Conservation (phyloP, 371 early-diverging fungal species). For the Lichtheimia ramosa region DNA sequence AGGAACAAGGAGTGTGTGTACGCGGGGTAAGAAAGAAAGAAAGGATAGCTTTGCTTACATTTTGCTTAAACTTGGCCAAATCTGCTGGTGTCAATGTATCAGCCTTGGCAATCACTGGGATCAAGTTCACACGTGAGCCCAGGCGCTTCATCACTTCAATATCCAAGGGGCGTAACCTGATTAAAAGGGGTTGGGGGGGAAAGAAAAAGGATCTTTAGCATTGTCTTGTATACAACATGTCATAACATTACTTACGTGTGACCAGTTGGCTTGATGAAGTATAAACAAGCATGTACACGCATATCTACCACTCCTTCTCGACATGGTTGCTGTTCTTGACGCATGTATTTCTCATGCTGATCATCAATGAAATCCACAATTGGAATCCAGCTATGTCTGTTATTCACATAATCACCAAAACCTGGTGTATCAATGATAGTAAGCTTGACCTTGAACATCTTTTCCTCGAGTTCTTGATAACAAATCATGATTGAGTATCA, state of each 20-base stretch:
- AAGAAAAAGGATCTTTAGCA: not conserved
- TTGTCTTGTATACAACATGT: not conserved
- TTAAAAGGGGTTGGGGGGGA: slow-evolving; percentile 5
- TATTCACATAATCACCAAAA: slow-evolving; percentile 91
- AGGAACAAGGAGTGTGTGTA: not conserved
- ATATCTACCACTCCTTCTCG: slow-evolving; percentile 85
- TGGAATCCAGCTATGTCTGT: slow-evolving; percentile 93
- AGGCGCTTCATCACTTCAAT: slow-evolving; percentile 88
- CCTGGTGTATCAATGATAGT: slow-evolving; percentile 91
- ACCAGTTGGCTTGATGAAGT: slow-evolving; percentile 90
- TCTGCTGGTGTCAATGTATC: slow-evolving; percentile 88
- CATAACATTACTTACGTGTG: slow-evolving; percentile 59
- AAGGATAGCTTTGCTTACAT: slow-evolving; percentile 49
- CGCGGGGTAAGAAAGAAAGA: slow-evolving; percentile 2
- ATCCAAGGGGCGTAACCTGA: slow-evolving; percentile 76
- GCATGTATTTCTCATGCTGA: slow-evolving; percentile 91
- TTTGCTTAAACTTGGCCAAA: slow-evolving; percentile 80
- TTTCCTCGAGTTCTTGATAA: slow-evolving; percentile 36
- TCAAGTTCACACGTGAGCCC: slow-evolving; percentile 83
- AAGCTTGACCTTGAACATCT: slow-evolving; percentile 85
- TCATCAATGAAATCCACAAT: slow-evolving; percentile 95
- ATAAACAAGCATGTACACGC: slow-evolving; percentile 88
- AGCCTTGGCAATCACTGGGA: slow-evolving; percentile 94
- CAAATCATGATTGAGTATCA: too few species aligned
- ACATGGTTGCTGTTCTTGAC: slow-evolving; percentile 78